Conservation (phyloP, 148 eudicot genomes). For the Linanthus parryae region DNA sequence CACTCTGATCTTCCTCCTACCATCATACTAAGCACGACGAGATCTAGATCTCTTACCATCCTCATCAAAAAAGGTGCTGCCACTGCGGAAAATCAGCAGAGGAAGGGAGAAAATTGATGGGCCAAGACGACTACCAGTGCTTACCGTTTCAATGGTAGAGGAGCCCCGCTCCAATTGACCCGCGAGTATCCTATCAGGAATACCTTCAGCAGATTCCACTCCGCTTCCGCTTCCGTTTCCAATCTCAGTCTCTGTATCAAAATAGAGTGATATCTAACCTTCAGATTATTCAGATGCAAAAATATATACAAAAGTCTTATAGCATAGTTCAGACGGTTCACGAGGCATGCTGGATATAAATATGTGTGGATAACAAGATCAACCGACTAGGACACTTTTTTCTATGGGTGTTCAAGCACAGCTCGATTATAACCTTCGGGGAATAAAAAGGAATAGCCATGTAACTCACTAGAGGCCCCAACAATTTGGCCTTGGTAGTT, state of each 20-base stretch:
- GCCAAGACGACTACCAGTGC: background rate
- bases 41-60: conserved; percentile 8
- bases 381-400: no score
- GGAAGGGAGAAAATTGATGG: background rate
- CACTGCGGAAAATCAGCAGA: conserved; percentile 6
- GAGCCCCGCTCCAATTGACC: conserved; percentile 12
- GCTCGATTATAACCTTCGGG: no score
- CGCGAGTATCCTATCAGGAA: conserved; percentile 11
- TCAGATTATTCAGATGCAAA: background rate
- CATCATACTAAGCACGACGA: conserved; percentile 9
- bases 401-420: no score
- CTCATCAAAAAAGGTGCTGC: conserved; percentile 15
- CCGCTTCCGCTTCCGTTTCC: conserved; percentile 13
- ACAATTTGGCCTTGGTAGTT: no score
- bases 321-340: no score
- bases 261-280: background rate
- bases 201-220: conserved; percentile 7
- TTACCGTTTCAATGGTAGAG: conserved; percentile 19
- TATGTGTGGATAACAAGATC: no score
- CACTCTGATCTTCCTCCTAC: no score
- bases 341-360: no score
- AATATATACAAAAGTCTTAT: background rate
- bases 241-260: conserved; percentile 8
- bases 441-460: no score
- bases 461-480: no score